Percentiles rank a stretch among this genome's conserved stretches.
Conservation (phyloP, 2,329 filamentous ascomycete genomes). For the Scytalidium sp. region DNA sequence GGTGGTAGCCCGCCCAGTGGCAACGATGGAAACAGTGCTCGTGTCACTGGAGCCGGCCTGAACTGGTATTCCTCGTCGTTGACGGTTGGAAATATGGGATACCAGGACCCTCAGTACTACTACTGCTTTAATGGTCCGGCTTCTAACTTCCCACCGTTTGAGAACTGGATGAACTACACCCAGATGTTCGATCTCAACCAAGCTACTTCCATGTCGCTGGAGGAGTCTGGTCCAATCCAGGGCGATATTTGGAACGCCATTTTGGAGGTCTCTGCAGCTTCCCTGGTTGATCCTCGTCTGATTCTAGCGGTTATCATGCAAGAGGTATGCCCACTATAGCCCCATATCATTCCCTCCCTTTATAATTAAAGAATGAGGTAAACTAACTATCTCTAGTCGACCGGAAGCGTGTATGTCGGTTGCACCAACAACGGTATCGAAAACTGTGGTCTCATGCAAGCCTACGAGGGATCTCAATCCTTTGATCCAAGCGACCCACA, state of each 20-base stretch:
- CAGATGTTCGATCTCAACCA: conserved; percentile 19
- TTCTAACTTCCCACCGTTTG: conserved; percentile 16
- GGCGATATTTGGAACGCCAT: conserved; percentile 8
- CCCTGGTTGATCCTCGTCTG: conserved; percentile 20
- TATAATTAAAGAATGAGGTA: background rate
- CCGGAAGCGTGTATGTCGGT: conserved; percentile 18
- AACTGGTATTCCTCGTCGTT: conserved; percentile 5
- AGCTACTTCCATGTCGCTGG: background rate
- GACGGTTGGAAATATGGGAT: conserved; percentile 16
- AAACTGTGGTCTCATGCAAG: conserved; percentile 25
- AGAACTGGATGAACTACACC: conserved; percentile 18
- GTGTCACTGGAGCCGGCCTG: background rate
- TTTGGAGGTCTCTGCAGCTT: conserved; percentile 9
- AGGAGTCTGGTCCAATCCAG: conserved; percentile 1
- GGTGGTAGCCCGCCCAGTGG: too few relatives aligned
- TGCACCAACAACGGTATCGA: conserved; percentile 19
- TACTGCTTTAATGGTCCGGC: conserved; percentile 13
- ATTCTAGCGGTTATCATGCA: conserved; percentile 26
- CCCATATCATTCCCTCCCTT: background rate
- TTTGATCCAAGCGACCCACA: conserved; percentile 16
- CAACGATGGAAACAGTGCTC: too few relatives aligned
- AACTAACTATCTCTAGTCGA: conserved; percentile 14
- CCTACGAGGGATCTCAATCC: conserved; percentile 14
- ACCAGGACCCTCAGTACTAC: conserved; percentile 11
- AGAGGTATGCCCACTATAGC: conserved; percentile 17